These are phyloP conservation scores for Triglochin maritima DNA, from an alignment of 106 monocot genomes.

Conservation along the genomic window DNA sequence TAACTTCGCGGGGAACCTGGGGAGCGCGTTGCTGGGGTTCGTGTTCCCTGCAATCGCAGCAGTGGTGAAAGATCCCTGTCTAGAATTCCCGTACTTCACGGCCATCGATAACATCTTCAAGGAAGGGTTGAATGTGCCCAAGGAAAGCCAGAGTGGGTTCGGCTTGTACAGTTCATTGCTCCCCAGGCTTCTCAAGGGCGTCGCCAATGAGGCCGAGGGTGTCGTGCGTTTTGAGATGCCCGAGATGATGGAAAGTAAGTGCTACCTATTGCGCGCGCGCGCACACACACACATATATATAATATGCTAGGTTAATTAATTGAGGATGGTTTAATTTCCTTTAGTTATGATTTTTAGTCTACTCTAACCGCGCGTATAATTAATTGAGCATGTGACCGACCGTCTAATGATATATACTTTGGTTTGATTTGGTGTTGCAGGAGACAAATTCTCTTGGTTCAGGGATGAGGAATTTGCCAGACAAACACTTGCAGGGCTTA, in stretches of 20 bases:
- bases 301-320: not conserved
- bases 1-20: conserved; percentile 20
- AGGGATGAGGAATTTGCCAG: conserved; percentile 66
- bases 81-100: conserved; percentile 45
- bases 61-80: too few species aligned
- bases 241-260: conserved; percentile 38
- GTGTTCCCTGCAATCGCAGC: not conserved
- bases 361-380: too few species aligned
- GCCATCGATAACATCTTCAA: conserved; percentile 34
- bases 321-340: too few species aligned
- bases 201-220: conserved; percentile 11
- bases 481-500: conserved; percentile 64
- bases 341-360: too few species aligned
- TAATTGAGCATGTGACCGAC: too few species aligned
- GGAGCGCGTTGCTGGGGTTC: conserved; percentile 16
- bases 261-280: not conserved
- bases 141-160: not conserved
- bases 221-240: conserved; percentile 42
- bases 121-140: not conserved
- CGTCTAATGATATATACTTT: too few species aligned
- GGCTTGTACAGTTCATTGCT: conserved; percentile 6
- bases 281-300: too few species aligned
- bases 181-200: conserved; percentile 35
- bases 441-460: conserved; percentile 56
- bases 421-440: conserved; percentile 11